Percentiles rank a stretch among this genome's conserved stretches.
These are phyloP conservation scores for Pseudogymnoascus sp. DNA, from an alignment of 2,329 filamentous ascomycete genomes.

Conservation along the genomic window DNA sequence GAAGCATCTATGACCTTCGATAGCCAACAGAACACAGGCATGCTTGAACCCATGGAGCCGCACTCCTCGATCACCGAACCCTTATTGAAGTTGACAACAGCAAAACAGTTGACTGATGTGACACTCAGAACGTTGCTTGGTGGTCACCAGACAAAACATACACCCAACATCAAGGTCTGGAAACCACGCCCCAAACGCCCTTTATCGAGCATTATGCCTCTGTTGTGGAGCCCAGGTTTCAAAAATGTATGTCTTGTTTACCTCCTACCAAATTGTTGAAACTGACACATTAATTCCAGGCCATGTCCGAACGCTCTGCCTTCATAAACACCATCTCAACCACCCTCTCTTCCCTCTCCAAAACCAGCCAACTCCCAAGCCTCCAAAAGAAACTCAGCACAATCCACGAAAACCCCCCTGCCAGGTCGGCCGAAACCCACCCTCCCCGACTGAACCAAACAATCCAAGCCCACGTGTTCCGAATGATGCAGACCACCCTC, in stretches of 20 bases:
- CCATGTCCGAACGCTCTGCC: conserved; percentile 16
- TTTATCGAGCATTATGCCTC: conserved; percentile 18
- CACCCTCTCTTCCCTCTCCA: conserved; percentile 13
- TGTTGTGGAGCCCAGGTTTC: conserved; percentile 23
- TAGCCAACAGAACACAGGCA: background rate
- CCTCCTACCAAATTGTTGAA: background rate
- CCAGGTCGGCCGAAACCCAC: background rate
- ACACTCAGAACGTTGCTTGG: conserved; percentile 15
- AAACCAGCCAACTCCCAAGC: conserved; percentile 18
- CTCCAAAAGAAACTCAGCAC: conserved; percentile 16
- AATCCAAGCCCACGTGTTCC: conserved; percentile 10
- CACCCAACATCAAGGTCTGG: conserved; percentile 12
- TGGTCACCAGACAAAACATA: background rate
- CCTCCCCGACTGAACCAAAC: background rate
- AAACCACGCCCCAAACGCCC: conserved; percentile 11
- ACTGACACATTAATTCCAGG: conserved; percentile 9
- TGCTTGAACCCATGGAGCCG: background rate
- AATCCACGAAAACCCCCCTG: background rate
- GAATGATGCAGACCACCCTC: conserved; percentile 10
- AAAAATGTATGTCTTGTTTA: conserved; percentile 17
- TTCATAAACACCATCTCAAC: conserved; percentile 16
- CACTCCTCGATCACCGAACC: background rate
- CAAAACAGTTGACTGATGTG: conserved; percentile 11
- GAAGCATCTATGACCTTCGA: background rate
- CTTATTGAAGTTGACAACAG: background rate